phyloP scores from a whole-genome alignment of 2,329 filamentous ascomycete species.

The Aspergillus ustus region DNA sequence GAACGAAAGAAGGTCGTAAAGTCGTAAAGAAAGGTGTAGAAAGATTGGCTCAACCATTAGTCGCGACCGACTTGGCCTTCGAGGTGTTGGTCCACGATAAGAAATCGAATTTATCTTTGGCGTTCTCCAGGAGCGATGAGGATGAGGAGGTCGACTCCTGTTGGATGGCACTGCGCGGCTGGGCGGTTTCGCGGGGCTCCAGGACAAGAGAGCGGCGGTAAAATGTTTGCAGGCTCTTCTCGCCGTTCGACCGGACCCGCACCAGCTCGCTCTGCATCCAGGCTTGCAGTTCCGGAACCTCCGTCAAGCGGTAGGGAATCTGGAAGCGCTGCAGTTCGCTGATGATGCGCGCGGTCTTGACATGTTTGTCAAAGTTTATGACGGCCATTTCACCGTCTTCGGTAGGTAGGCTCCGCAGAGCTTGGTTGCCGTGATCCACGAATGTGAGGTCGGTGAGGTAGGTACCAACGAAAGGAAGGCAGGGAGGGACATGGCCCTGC shows the following conservation, averaged over 20 bases:
- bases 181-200: slow-evolving; percentile 63
- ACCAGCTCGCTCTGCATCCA: slow-evolving; percentile 86
- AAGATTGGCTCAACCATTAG: slow-evolving; percentile 33
- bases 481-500: slow-evolving; percentile 85
- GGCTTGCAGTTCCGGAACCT: slow-evolving; percentile 86
- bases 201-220: slow-evolving; percentile 85
- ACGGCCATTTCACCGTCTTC: slow-evolving; percentile 73
- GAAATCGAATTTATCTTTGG: slow-evolving; percentile 59
- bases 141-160: slow-evolving; percentile 34
- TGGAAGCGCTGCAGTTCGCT: slow-evolving; percentile 95
- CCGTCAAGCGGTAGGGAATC: slow-evolving; percentile 82
- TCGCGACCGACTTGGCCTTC: slow-evolving; percentile 46
- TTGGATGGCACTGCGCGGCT: slow-evolving; percentile 27
- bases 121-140: slow-evolving; percentile 40
- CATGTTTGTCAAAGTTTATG: slow-evolving; percentile 98
- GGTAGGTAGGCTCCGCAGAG: slow-evolving; percentile 74
- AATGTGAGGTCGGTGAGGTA: slow-evolving; percentile 97
- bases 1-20: slow-evolving; percentile 24
- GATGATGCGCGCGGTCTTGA: slow-evolving; percentile 92
- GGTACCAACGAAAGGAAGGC: slow-evolving; percentile 92
- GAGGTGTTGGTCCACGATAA: slow-evolving; percentile 55
- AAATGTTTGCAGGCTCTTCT: slow-evolving; percentile 67
- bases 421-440: slow-evolving; percentile 89
- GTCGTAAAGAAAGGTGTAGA: slow-evolving; percentile 21
- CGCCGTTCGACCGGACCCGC: slow-evolving; percentile 69